phyloP scores from a whole-genome alignment of 164 flowering plant species.

The Stephania japonica region DNA sequence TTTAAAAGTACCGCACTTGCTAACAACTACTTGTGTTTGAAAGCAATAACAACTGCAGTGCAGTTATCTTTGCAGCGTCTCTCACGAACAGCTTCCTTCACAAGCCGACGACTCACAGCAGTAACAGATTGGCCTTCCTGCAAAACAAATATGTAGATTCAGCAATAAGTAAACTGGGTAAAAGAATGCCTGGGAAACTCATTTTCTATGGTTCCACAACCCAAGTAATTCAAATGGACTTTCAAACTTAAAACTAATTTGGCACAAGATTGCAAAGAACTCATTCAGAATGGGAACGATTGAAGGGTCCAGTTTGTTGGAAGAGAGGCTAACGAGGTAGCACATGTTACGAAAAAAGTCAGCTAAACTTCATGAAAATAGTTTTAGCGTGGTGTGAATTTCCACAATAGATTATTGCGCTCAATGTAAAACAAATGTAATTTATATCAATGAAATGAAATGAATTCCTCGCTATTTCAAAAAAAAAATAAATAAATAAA shows the following conservation, averaged over 20 bases:
- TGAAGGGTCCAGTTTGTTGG: no score
- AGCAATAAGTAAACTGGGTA: not conserved
- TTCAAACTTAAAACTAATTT: not conserved
- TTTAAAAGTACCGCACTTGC: not conserved
- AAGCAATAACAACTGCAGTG: slow-evolving; percentile 71
- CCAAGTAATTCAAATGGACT: not conserved
- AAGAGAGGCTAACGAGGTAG: no score
- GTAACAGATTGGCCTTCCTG: slow-evolving; percentile 72
- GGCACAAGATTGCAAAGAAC: no score
- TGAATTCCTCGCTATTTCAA: no score
- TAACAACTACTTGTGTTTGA: slow-evolving; percentile 37
- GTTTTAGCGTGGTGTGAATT: no score
- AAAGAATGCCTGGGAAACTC: not conserved
- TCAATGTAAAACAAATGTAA: no score
- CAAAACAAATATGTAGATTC: slow-evolving; percentile 3
- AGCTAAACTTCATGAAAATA: no score
- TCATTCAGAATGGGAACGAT: no score
- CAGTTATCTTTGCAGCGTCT: slow-evolving; percentile 86
- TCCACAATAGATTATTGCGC: no score
- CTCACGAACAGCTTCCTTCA: slow-evolving; percentile 86
- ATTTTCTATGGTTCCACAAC: not conserved
- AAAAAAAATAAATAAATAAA: no score
- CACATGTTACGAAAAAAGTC: no score
- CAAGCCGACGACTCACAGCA: slow-evolving; percentile 62
- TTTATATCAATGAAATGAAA: no score